These are phyloP conservation scores for Fusarium multiceps DNA, from an alignment of 2,329 filamentous ascomycete genomes.

Conservation along the genomic window DNA sequence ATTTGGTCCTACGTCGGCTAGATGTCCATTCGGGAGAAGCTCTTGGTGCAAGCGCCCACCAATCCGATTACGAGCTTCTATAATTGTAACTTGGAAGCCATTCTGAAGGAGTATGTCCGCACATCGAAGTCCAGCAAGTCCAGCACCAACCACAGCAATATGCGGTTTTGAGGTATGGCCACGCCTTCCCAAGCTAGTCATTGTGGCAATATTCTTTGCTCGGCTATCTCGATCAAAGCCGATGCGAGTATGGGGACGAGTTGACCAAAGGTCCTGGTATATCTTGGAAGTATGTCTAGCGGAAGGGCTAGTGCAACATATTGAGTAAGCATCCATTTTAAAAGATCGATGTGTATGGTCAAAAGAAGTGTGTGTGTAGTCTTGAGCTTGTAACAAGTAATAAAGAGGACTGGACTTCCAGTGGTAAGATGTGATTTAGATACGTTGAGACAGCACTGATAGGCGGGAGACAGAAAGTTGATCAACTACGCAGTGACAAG, in stretches of 20 bases:
- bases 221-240: constrained; percentile 49
- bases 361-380: neutral
- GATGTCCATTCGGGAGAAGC: constrained; percentile 58
- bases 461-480: constrained; percentile 14
- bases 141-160: constrained; percentile 76
- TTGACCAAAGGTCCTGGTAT: constrained; percentile 61
- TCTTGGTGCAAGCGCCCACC: constrained; percentile 72
- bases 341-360: constrained; percentile 3
- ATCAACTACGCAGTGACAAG: constrained; percentile 8
- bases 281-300: constrained; percentile 59
- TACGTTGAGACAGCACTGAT: constrained; percentile 22
- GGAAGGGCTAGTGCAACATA: constrained; percentile 59
- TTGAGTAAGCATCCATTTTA: constrained; percentile 64
- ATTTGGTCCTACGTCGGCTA: constrained; percentile 76
- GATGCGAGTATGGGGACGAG: constrained; percentile 52
- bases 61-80: constrained; percentile 74
- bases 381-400: constrained; percentile 3
- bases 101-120: constrained; percentile 73
- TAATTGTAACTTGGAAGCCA: constrained; percentile 74
- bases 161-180: constrained; percentile 56
- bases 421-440: constrained; percentile 13
- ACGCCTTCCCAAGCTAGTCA: constrained; percentile 45
- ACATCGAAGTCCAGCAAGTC: constrained; percentile 76
- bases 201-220: constrained; percentile 45
- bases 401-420: constrained; percentile 36